Base-by-base conservation (phyloP, 2,329 filamentous ascomycete species). In the Corinectria fuckeliana region DNA sequence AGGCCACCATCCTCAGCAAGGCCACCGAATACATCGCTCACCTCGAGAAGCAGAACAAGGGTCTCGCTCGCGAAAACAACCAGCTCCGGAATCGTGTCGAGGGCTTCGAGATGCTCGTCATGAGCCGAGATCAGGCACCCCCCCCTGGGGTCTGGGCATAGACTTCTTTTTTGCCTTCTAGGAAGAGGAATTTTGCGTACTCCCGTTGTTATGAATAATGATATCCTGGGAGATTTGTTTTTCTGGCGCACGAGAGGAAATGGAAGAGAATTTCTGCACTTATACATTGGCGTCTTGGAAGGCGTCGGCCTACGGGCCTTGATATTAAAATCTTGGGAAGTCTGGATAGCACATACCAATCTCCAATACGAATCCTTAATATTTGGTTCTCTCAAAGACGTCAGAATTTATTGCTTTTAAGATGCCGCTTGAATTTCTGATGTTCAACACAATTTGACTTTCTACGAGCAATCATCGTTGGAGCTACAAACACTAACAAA, bases 1-100 rank as follows among this genome's bases (percentile, higher is more conserved):
- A 97, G 76, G 93, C 93, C 18, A 97, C 93, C 4, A 91, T 87
- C 75, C 71, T 76, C 42, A 76, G 73, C 69, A 77, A 77, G 56
- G 75, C 75, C 5, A 76, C 75, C 42, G 75, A 76, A 57, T 77
- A 77, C 65, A 77, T 77, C 52, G 63, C 69, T 1, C 73, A 76
- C 56, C 69, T 77, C 5, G 75, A 77, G 62, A 71, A 72, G 65
- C 72, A 70, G 61, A 76, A 77, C 59, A 66, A 66, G 54, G 64
- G 59, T 28, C 71, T 76, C 50, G 67, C 65, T 5, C 63, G 68
- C 36, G 74, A 76, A 65, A 75, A 75, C 53, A 66, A 65, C 39
- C 70, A 72, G 48, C 68, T 76, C 44, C 68, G 73, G 57, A 72
- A 65, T 62, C 62, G 71, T 13, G 68, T 72, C 16, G 69, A 70